Evolutionary conservation across 176 grass and related monocot species (phyloP), one percentile per base, ranked within the genome.

Genomic region (Puccinellia tenuiflora): DNA sequence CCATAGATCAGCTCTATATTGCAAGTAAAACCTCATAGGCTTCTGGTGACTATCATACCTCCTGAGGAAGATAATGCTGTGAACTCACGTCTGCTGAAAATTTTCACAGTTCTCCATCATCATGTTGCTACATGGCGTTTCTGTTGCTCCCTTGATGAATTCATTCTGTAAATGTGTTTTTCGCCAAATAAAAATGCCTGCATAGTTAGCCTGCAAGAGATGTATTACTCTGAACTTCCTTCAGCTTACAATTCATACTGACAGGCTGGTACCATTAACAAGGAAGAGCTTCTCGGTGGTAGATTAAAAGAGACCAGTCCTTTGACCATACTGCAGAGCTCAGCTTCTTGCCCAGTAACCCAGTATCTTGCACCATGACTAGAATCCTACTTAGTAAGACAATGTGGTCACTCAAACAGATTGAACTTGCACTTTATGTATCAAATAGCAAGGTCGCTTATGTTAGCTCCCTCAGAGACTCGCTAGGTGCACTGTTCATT

Each of bases 381-480:
- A 54, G 25, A 82, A 78, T 83, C 79, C 28, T 66, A 78, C 26
- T 52, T 6, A 11, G 28, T 18, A 78, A 5, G 25, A 86, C 71
- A 11, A 72, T 79, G 54, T 45, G 73, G 35, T 75, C 22, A 14
- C 51, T 83, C 35, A 79, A 90, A 79, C 28, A 73, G 20, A 47
- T 66, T 51, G 54, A 30, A 42, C 45, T 51, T 78, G 3, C 25
- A 16, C 25, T 53, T 83, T 31, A 77, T 8, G 22, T 38, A 82
- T 78, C 35, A 73, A 75, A 82, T 73, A 83, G n/a, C 29, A 86
- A 73, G 22, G n/a, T 63, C 52, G 54, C 73, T 78, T 71, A 16
- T 76, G 15, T 65, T 65, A 76, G 21, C 45, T 65, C 29, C 43
- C 25, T 79, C 63, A 33, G 65, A 82, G 61, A 67, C 39, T 72